Evolutionary conservation across 2,329 filamentous ascomycete species (phyloP).

Genomic region (Trichoderma hamatum): DNA sequence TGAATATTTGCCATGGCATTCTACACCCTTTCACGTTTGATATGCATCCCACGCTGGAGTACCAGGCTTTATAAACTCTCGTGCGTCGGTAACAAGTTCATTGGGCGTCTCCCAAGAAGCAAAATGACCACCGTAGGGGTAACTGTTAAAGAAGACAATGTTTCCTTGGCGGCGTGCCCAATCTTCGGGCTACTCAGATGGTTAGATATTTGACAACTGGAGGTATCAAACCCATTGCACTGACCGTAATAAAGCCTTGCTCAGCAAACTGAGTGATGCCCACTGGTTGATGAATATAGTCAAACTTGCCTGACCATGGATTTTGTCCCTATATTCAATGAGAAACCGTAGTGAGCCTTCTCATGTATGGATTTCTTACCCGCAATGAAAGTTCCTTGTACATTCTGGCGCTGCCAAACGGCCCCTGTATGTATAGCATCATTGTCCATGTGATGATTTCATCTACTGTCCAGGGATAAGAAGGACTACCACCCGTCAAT

Average conservation of each 20-base stretch:
- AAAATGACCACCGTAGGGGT: not conserved
- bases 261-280: constrained; percentile 7
- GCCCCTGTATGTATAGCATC: not conserved
- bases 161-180: not conserved
- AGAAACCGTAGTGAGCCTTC: accelerated
- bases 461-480: not conserved
- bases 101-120: not conserved
- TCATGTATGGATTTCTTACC: not conserved
- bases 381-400: not conserved
- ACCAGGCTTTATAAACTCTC: constrained; percentile 6
- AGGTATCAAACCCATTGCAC: not conserved
- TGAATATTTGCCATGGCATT: constrained; percentile 1
- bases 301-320: constrained; percentile 9
- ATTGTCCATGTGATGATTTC: constrained; percentile 1
- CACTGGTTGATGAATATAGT: not conserved
- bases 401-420: not conserved
- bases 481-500: not conserved
- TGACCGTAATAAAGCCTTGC: not conserved
- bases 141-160: not conserved
- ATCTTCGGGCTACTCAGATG: not conserved
- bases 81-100: not conserved
- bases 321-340: not conserved
- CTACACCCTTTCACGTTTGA: not conserved
- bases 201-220: not conserved
- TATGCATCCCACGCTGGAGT: not conserved